Evolutionary conservation across 2,329 filamentous ascomycete genomes (phyloP).

Genomic region (Colletotrichum chlorophyti): DNA sequence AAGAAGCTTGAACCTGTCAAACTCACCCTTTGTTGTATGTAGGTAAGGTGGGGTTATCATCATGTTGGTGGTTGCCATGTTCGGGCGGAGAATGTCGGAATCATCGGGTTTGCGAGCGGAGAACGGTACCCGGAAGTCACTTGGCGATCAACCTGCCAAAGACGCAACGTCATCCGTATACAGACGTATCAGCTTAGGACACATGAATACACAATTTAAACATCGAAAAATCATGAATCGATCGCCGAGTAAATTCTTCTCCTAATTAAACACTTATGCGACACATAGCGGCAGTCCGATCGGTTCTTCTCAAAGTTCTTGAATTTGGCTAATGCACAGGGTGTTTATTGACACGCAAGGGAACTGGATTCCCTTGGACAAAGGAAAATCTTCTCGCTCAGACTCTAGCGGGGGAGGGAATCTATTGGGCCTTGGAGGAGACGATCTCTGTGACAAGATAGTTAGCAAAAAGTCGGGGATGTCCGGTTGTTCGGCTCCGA

Average conservation of each 20-base stretch:
- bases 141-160: constrained; percentile 15
- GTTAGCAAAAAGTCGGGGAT: constrained; percentile 40
- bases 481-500: neutral
- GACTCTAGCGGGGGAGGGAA: constrained; percentile 34
- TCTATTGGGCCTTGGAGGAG: constrained; percentile 69
- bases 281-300: constrained; percentile 5
- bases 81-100: constrained; percentile 21
- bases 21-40: neutral
- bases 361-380: constrained; percentile 43
- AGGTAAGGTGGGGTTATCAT: neutral
- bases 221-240: neutral
- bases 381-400: constrained; percentile 52
- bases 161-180: too few species aligned
- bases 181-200: neutral
- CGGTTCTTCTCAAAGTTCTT: constrained; percentile 35
- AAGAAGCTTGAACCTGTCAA: neutral
- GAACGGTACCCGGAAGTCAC: neutral
- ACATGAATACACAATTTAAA: neutral
- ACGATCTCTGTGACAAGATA: constrained; percentile 59
- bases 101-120: constrained; percentile 12
- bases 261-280: constrained; percentile 21
- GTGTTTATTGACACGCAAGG: constrained; percentile 62
- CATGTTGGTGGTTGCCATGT: constrained; percentile 1
- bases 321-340: constrained; percentile 67
- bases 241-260: constrained; percentile 1